These are phyloP conservation scores for Litchi chinensis DNA, from an alignment of 345 rosid species.

Conservation along the genomic window DNA sequence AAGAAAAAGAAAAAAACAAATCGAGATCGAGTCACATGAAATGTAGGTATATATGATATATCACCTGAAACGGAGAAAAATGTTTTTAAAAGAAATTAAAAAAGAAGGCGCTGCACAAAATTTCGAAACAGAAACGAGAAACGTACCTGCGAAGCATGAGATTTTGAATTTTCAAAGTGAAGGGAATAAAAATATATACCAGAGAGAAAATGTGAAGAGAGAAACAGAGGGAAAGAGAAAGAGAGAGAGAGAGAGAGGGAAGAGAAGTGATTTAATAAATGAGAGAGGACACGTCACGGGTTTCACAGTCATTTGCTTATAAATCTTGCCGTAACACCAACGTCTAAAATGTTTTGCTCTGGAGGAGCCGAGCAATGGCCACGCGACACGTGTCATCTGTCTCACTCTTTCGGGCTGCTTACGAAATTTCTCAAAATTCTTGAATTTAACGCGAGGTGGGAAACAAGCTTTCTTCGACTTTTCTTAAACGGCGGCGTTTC, in stretches of 20 bases:
- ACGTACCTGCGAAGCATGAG: conserved; percentile 45
- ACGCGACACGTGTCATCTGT: conserved; percentile 35
- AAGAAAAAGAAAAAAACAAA: conserved; percentile 14
- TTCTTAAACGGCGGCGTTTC: conserved; percentile 33
- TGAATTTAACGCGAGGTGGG: conserved; percentile 35
- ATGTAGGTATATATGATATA: neutral
- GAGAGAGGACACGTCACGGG: conserved; percentile 13
- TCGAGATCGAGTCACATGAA: conserved; percentile 20
- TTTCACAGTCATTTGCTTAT: neutral
- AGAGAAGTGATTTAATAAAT: conserved; percentile 28
- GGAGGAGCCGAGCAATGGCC: neutral
- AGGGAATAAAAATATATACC: conserved; percentile 31
- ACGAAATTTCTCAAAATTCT: conserved; percentile 20
- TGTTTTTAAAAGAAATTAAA: neutral
- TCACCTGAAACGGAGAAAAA: neutral
- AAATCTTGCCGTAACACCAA: conserved; percentile 61
- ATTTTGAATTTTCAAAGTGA: conserved; percentile 44
- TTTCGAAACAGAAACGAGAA: conserved; percentile 7
- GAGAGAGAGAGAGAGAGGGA: conserved; percentile 22
- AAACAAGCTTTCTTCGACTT: neutral
- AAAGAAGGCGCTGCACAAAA: conserved; percentile 4
- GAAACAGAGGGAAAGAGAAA: conserved; percentile 16
- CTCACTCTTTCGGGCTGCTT: conserved; percentile 15
- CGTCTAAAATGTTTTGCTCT: conserved; percentile 30
- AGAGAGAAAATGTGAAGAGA: neutral